Evolutionary conservation across 305 asterid genomes (phyloP).

Genomic region (Galium porrigens): DNA sequence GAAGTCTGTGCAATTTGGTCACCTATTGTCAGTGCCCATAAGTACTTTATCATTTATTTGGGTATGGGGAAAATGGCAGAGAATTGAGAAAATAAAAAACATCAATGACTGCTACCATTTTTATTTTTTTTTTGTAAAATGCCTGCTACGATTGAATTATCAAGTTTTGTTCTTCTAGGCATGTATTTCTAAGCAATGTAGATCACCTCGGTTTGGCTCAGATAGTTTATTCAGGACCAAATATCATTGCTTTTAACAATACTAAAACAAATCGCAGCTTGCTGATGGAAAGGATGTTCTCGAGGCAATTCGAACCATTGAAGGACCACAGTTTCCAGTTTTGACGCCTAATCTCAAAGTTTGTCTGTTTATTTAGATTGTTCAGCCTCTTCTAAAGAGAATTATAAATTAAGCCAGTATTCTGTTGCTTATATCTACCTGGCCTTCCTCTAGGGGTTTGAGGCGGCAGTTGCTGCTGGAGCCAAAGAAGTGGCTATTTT

Average conservation of each 20-base stretch:
- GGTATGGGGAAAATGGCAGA: background rate
- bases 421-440: background rate
- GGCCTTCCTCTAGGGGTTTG: slow-evolving; percentile 47
- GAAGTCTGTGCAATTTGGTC: background rate
- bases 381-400: background rate
- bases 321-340: slow-evolving; percentile 54
- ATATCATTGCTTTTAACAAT: slow-evolving; percentile 10
- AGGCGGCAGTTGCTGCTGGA: slow-evolving; percentile 69
- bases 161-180: background rate
- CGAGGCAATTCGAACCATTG: slow-evolving; percentile 47
- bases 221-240: background rate
- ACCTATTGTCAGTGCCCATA: background rate
- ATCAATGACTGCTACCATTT: background rate
- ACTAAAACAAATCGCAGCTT: slow-evolving; percentile 36
- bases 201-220: background rate
- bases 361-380: slow-evolving; percentile 15
- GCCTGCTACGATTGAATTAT: background rate
- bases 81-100: background rate
- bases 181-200: background rate
- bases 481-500: slow-evolving; percentile 87
- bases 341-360: slow-evolving; percentile 79
- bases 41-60: background rate
- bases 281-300: slow-evolving; percentile 78
- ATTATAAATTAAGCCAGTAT: background rate
- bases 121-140: too few relatives aligned